Evolutionary conservation across 139 green algal species (phyloP), one percentile per base, ranked within the genome.

Genomic region (Tetraselmis striata): DNA sequence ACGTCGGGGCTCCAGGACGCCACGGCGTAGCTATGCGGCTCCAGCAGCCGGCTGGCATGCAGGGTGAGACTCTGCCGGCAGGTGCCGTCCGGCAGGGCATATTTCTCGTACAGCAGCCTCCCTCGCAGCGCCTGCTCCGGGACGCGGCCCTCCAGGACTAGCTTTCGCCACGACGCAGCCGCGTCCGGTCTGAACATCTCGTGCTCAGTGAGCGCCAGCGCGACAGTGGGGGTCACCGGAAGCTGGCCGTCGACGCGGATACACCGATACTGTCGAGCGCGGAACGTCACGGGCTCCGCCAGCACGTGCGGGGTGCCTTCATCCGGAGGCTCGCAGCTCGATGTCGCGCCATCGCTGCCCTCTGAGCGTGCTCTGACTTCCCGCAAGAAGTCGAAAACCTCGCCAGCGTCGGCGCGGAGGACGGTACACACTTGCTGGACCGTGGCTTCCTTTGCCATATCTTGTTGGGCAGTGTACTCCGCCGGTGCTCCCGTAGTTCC

Each of bases 381-480:
- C n/a, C 88, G 78, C 31, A 77, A 90, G 2, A 25, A 32, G 11
- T 59, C 74, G 31, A 85, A 74, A 76, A 90, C 84, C 24, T 79
- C 59, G 32, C 87, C 85, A 26, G 86, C 18, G 30, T 90, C 86
- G 0, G 95, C 95, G 75, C 97, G 93, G 88, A 98, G 82, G 30
- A 98, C 93, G 0, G 28, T 91, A 0, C 1, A 32, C 24, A 92
- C 85, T 31, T 95, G 87, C 0, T 76, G 5, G 18, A 5, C 45
- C 18, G 45, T 67, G 5, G 45, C 45, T 67, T 67, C 45, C 45
- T 18, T 5, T 18, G 45, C 18, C 45, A 67, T 67, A 67, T 18
- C 18, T 67, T n/a, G n/a, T n/a, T n/a, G n/a, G n/a, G n/a, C n/a
- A n/a, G n/a, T n/a, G n/a, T n/a, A n/a, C n/a, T n/a, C n/a, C n/a